Base-by-base conservation (phyloP, 257 asterid genomes). In the Gentiana macrophylla region DNA sequence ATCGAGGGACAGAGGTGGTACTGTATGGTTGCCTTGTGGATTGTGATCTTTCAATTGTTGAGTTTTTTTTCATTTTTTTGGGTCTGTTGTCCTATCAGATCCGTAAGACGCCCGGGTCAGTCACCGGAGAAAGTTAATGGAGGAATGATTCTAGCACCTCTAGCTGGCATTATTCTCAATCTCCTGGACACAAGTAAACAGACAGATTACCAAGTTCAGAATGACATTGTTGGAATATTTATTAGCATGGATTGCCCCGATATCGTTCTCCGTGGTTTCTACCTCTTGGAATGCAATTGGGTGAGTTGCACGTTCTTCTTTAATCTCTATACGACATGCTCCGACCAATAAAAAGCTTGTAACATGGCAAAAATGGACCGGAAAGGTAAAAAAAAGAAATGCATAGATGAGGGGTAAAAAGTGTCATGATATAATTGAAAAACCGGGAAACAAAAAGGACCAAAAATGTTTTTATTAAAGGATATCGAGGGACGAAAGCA, bases 171-270 rank as follows among this genome's bases (percentile, higher is more conserved):
- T 62, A 80, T 90, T 59, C 73, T 79, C 37, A 90, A 90, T 76
- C 70, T 90, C 63, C 55, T 90, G 73, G 94, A 84, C 72, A 86
- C 82, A 32, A 59, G 69, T 52, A 67, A 64, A 67, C 82, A 65
- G 51, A 59, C 59, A 10, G 69, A 56, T 2, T 34, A 32, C 0
- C 74, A 63, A 55, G 63, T 71, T 57, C 79, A 68, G 70, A 82
- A 82, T 70, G 96, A 90, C 57, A 73, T 86, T 49, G 81, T 84
- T 56, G 70, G 77, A 52, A 59, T 78, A 58, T 84, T 90, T 73
- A 94, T 86, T 32, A 81, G 86, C 79, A 90, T 90, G 96, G 94
- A 85, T 60, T 90, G 94, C 61, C 79, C 91, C 7, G 83, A 82
- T 60, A 82, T 91, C 12, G 81, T 90, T 52, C 77, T 79, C 60